Evolutionary conservation across 2,329 filamentous ascomycete genomes (phyloP).

Genomic region (Claviceps pusilla): DNA sequence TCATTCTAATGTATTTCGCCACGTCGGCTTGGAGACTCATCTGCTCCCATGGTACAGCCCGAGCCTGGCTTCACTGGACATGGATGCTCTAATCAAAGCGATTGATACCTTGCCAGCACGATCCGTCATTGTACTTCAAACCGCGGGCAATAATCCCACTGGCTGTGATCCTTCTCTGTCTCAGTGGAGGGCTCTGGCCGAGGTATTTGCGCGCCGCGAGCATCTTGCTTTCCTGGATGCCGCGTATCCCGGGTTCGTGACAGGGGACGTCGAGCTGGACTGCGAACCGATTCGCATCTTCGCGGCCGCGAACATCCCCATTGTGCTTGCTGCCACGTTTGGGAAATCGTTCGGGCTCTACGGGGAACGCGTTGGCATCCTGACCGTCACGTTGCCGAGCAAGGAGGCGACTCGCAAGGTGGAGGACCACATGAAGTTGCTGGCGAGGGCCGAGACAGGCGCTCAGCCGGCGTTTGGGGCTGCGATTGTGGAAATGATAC

Average conservation of each 20-base stretch:
- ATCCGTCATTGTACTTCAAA: background rate
- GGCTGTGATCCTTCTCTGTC: background rate
- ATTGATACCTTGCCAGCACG: background rate
- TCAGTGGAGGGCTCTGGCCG: background rate
- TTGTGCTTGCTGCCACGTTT: background rate
- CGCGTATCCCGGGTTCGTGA: background rate
- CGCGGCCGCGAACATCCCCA: background rate
- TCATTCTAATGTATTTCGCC: background rate
- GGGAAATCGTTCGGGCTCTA: background rate
- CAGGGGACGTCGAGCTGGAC: background rate
- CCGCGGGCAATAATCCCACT: background rate
- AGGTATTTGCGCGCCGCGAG: background rate
- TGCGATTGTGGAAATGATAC: background rate
- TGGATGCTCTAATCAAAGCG: background rate
- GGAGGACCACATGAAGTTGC: constrained; percentile 7
- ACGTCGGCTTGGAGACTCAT: background rate
- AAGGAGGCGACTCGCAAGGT: background rate
- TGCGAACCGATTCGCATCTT: background rate
- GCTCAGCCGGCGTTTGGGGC: background rate
- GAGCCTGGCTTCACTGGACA: background rate
- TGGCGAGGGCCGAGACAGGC: background rate
- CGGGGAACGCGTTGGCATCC: background rate
- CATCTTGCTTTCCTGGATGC: background rate
- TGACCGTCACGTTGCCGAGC: background rate
- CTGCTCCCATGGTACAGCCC: background rate